These are phyloP conservation scores for Neurospora discreta DNA, from an alignment of 495 filamentous ascomycete genomes.

Conservation along the genomic window DNA sequence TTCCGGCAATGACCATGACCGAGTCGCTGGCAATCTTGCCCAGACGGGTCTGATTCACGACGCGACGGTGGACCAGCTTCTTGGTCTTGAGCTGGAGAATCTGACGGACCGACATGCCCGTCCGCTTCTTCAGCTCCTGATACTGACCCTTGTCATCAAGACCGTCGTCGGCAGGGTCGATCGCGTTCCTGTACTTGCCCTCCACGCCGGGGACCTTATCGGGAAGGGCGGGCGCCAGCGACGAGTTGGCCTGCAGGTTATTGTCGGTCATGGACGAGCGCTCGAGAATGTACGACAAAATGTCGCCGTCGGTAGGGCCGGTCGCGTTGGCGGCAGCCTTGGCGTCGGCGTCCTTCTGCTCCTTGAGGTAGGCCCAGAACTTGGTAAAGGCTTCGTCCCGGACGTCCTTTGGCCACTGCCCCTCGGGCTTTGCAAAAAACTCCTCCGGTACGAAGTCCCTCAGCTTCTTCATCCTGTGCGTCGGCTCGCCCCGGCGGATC, in stretches of 20 bases:
- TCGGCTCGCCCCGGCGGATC: conserved; percentile 12
- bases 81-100: conserved; percentile 49
- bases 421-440: conserved; percentile 15
- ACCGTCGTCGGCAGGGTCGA: conserved; percentile 31
- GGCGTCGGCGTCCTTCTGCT: conserved; percentile 35
- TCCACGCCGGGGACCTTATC: conserved; percentile 33
- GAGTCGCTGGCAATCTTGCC: conserved; percentile 75
- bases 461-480: conserved; percentile 21
- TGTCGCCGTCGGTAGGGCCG: conserved; percentile 32
- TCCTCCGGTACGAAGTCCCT: conserved; percentile 29
- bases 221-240: conserved; percentile 31
- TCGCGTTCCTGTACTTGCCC: conserved; percentile 36
- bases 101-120: conserved; percentile 49
- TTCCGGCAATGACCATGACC: conserved; percentile 67
- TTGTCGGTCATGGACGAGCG: conserved; percentile 25
- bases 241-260: conserved; percentile 24
- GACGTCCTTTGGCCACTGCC: conserved; percentile 18
- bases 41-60: conserved; percentile 90
- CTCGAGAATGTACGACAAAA: conserved; percentile 33
- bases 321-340: conserved; percentile 29
- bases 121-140: conserved; percentile 50
- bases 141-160: conserved; percentile 30
- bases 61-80: conserved; percentile 55
- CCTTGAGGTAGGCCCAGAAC: conserved; percentile 19
- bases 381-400: conserved; percentile 20